Base-by-base conservation (phyloP, 179 eudicot genomes). In the Sideroxylon spinosum region DNA sequence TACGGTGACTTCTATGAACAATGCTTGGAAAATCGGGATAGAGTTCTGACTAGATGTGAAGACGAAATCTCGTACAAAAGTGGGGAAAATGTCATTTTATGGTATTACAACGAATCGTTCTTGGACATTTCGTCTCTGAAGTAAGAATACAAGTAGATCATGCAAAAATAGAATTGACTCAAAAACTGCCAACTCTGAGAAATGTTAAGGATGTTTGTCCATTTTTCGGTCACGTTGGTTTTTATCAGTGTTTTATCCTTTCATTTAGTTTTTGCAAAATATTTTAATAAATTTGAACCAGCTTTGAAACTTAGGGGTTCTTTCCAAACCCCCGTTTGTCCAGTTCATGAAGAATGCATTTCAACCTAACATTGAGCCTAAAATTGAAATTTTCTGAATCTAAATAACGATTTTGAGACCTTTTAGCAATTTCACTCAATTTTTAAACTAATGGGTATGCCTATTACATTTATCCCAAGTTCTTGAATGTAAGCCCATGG, bases 61-160 rank as follows among this genome's bases (percentile, higher is more conserved):
- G 55, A 10, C 14, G 10, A 3, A 46, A 69, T 3, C 20, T 69
- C 3, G 73, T 69, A 17, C 12, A 44, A 0, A 69, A 69, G 5
- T 69, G 73, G 52, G 22, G 46, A n/a, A 69, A 69, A 9, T 69
- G 46, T 4, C 73, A 69, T 29, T 69, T 69, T n/a, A 46, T 69
- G 55, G 73, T 69, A 0, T 19, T 17, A 22, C 25, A 49, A 50
- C 59, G 60, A 14, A 49, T 71, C 0, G 23, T 71, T 28, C 17
- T 50, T 2, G 60, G 74, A 0, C 60, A 50, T 50, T 20, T 71
- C 2, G 68, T 71, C 17, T 71, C 74, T 3, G 50, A 26, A 17
- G 20, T 22, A 0, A 26, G 60, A 1, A 71, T 71, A 0, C 59
- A 71, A 11, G 74, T 48, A 1, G 74, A 71, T 16, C 50, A 71